These are phyloP conservation scores for Pseudogymnoascus sp. DNA, from an alignment of 2,329 filamentous ascomycete genomes.

Conservation along the genomic window DNA sequence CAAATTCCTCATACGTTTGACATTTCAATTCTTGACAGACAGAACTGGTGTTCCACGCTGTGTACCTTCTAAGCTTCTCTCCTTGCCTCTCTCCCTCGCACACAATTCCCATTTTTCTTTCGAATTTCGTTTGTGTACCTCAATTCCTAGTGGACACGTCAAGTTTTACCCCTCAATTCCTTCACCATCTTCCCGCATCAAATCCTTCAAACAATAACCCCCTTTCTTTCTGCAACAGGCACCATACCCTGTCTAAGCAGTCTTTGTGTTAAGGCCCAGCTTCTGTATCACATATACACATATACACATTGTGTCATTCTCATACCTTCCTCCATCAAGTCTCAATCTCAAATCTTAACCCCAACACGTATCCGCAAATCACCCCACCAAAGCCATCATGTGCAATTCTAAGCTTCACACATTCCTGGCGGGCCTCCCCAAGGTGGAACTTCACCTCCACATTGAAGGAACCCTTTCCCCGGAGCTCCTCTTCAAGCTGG, in stretches of 20 bases:
- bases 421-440: conserved; percentile 59
- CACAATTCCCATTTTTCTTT: background rate
- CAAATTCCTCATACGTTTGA: background rate
- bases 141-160: background rate
- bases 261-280: background rate
- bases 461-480: conserved; percentile 68
- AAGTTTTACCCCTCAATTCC: background rate
- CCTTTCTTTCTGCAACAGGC: background rate
- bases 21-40: background rate
- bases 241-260: background rate
- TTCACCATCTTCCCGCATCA: background rate
- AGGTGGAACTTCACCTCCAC: conserved; percentile 77
- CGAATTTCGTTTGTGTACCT: background rate
- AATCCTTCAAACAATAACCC: background rate
- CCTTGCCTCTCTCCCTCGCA: background rate
- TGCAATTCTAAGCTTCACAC: conserved; percentile 25
- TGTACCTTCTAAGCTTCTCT: background rate
- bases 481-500: conserved; percentile 59
- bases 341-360: background rate
- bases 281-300: background rate
- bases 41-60: background rate
- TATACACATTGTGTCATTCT: too few relatives aligned
- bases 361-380: background rate
- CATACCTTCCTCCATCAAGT: background rate
- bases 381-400: conserved; percentile 16